phyloP scores from a whole-genome alignment of 257 asterid genomes.

The Solanum acaule region DNA sequence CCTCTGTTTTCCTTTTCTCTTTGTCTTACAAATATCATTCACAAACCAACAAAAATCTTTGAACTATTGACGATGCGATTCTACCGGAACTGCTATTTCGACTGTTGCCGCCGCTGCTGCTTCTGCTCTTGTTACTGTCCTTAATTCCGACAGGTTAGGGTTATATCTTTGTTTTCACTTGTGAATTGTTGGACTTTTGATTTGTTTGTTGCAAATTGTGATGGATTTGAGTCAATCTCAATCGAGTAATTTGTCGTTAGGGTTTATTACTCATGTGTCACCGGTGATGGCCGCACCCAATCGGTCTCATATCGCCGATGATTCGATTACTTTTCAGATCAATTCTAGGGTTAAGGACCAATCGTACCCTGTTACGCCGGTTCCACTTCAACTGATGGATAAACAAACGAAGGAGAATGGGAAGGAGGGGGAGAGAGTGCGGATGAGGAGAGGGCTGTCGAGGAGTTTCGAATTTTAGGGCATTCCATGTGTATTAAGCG shows the following conservation, averaged over 20 bases:
- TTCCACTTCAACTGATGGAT: slow-evolving; percentile 76
- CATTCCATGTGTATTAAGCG: slow-evolving; percentile 69
- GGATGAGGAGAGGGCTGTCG: slow-evolving; percentile 32
- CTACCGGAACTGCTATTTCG: background rate
- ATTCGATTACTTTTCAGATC: slow-evolving; percentile 49
- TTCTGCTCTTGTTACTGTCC: slow-evolving; percentile 9
- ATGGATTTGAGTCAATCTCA: slow-evolving; percentile 64
- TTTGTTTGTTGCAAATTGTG: background rate
- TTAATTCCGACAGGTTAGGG: background rate
- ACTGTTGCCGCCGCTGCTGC: slow-evolving; percentile 8
- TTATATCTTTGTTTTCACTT: background rate
- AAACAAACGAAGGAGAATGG: slow-evolving; percentile 28
- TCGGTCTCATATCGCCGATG: slow-evolving; percentile 35
- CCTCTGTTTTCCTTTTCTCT: background rate
- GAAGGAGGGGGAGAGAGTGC: slow-evolving; percentile 12
- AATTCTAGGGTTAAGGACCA: slow-evolving; percentile 43
- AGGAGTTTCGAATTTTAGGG: slow-evolving; percentile 58
- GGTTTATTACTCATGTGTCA: slow-evolving; percentile 53
- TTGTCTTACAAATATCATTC: background rate
- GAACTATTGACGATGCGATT: slow-evolving; percentile 9
- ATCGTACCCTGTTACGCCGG: slow-evolving; percentile 25
- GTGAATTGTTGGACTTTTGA: background rate
- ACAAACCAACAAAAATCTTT: background rate
- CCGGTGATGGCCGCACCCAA: slow-evolving; percentile 6
- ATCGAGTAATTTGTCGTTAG: slow-evolving; percentile 41